Evolutionary conservation across 768 basidiomycete genomes (phyloP).

Genomic region (Panellus pusillus): DNA sequence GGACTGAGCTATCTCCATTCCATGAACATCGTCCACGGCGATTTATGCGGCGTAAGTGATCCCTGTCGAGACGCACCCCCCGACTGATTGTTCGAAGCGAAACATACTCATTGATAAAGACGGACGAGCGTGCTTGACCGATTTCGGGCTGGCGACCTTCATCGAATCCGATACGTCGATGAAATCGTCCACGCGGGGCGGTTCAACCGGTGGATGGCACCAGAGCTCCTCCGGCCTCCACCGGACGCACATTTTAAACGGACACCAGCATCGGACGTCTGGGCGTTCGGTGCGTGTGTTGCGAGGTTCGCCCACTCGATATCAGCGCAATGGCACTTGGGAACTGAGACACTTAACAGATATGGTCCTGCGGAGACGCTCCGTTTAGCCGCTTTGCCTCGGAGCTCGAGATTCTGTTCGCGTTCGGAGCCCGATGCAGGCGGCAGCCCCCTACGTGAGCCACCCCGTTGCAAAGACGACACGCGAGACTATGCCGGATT

Average conservation of each 20-base stretch:
- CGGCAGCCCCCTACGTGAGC: too few species aligned
- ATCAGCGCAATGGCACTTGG: not conserved
- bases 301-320: not conserved
- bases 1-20: not conserved
- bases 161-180: not conserved
- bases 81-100: not conserved
- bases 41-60: not conserved
- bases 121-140: not conserved
- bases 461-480: not conserved
- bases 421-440: too few species aligned
- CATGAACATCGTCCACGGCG: not conserved
- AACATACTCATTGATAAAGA: constrained; percentile 2
- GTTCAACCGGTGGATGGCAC: constrained; percentile 1
- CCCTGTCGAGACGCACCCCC: not conserved
- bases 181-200: not conserved
- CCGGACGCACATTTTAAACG: not conserved
- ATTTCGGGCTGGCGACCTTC: constrained; percentile 1
- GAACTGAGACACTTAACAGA: not conserved
- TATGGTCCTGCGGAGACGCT: not conserved
- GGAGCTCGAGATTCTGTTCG: not conserved
- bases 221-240: not conserved
- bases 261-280: not conserved
- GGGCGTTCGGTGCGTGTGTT: constrained; percentile 4
- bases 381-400: not conserved
- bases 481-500: too few species aligned